A percentile compares a stretch with the other conserved stretches of the same genome.
phyloP scores from a whole-genome alignment of 225 moss, liverwort and hornwort genomes.

The Antitrichia curtipendula region DNA sequence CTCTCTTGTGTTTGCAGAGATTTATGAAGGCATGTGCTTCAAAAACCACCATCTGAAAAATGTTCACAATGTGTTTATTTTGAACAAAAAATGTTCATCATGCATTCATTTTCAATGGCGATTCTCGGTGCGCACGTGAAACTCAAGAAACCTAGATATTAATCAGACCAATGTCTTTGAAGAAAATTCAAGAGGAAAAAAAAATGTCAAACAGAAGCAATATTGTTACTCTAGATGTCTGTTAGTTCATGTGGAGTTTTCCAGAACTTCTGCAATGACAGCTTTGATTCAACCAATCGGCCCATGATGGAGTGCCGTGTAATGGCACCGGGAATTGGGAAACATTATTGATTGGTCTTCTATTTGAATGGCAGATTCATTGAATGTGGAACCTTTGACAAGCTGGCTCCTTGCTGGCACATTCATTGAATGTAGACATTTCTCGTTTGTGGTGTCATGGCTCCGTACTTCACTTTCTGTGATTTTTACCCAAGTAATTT shows the following conservation, averaged over 20 bases:
- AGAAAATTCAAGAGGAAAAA: not conserved
- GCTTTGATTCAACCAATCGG: not conserved
- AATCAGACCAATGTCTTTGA: no score
- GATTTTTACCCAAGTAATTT: not conserved
- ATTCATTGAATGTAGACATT: not conserved
- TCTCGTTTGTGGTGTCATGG: no score
- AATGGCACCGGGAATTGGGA: not conserved
- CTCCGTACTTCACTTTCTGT: not conserved
- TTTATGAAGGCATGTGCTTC: no score
- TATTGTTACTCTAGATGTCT: not conserved
- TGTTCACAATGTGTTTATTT: fast-evolving
- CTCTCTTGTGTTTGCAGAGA: not conserved
- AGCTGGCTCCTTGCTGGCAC: no score
- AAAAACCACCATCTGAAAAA: no score
- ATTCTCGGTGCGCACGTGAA: fast-evolving
- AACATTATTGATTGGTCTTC: no score
- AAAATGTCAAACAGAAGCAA: not conserved
- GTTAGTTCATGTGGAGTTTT: not conserved
- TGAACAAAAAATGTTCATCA: fast-evolving
- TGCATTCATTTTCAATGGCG: fast-evolving
- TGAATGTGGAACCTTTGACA: not conserved
- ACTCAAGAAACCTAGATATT: not conserved
- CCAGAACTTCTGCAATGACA: not conserved
- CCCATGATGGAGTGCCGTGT: not conserved
- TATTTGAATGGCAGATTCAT: not conserved